Evolutionary conservation across 2,329 filamentous ascomycete genomes (phyloP), one percentile per base, ranked within the genome.

Genomic region (Pezizomycotina sp.): DNA sequence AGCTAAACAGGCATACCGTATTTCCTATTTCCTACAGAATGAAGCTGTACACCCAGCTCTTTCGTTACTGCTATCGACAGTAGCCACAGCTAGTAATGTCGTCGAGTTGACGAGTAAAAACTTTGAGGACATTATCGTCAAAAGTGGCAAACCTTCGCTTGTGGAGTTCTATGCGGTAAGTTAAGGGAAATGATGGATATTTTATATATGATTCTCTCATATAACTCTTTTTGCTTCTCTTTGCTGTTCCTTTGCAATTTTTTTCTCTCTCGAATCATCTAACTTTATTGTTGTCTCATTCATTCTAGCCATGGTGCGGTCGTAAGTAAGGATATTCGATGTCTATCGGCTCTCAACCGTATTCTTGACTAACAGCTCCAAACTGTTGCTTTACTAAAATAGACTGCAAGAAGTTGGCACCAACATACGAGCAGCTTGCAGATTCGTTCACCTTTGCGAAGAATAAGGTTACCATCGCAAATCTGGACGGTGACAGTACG

Each of bases 61-160:
- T 9, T 35, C 34, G 15, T 32, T 40, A 37, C 41, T 44, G 18
- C 29, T 40, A 60, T 19, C 34, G 15, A 27, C 29, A 50, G 71
- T 66, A 39, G 64, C 71, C 43, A 75, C 79, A 52, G 73, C 74
- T 52, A 89, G 82, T 37, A 77, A 80, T 38, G 89, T 98, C 47
- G 66, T 92, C 52, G 86, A 95, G 59, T 75, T 98, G 44, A 74
- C 78, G 42, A 83, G 86, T 37, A 64, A 65, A 52, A 98, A 93
- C 66, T 98, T 98, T 58, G 86, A 95, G 64, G 63, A 76, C 30
- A 67, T 92, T 36, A 82, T 92, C 47, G 68, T 92, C 43, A 73
- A 91, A 58, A 86, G 80, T 28, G 83, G 83, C 60, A 95, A 92
- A 65, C 86, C 89, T 27, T 84, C 89, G 0, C 74, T 98, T 16